Conservation (phyloP, 345 rosid species). For the Anacardium occidentale region DNA sequence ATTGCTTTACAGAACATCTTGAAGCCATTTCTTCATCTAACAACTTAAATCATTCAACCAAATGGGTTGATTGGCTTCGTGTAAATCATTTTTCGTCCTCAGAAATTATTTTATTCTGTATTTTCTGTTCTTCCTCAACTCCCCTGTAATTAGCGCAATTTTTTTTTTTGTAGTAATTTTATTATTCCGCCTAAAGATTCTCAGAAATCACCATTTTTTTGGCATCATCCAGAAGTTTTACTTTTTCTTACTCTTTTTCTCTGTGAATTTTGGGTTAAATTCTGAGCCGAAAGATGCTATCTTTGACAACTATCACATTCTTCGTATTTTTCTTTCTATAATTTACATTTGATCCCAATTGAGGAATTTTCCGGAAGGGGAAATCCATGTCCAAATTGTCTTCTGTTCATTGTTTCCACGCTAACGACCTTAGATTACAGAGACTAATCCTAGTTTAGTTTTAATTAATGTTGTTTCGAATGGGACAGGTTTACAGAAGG, state of each 20-base stretch:
- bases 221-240: not conserved
- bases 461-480: slow-evolving; percentile 11
- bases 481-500: slow-evolving; percentile 30
- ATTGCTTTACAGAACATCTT: not conserved
- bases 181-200: not conserved
- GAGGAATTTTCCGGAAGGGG: slow-evolving; percentile 4
- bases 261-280: not conserved
- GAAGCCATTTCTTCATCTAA: not conserved
- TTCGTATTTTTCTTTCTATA: not conserved
- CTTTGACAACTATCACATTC: not conserved
- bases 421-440: not conserved
- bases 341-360: not conserved
- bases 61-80: not conserved
- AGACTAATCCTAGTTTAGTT: not conserved
- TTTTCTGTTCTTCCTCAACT: not conserved
- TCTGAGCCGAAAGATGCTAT: not conserved
- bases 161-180: not conserved
- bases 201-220: slow-evolving; percentile 3
- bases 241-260: too few relatives aligned
- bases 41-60: not conserved
- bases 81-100: not conserved
- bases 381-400: slow-evolving; percentile 8
- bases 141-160: slow-evolving; percentile 5
- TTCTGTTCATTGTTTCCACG: slow-evolving; percentile 6
- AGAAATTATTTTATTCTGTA: not conserved